Base-by-base conservation (phyloP, 169 alveolate species). In the Plasmodium reichenowi region DNA sequence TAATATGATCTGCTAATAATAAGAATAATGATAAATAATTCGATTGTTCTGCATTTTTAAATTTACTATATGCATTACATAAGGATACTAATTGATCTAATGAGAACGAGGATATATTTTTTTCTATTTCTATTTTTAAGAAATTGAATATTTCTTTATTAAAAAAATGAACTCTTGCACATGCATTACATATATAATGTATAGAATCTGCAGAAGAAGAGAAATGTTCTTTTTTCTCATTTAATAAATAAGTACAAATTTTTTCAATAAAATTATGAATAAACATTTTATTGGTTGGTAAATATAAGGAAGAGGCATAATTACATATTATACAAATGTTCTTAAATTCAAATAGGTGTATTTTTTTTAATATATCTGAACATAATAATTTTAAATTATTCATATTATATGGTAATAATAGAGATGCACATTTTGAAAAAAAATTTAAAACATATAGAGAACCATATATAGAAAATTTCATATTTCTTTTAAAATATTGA, bases 41-140 rank as follows among this genome's bases (percentile, higher is more conserved):
- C 4, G 75, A 22, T 62, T 80, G 74, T 80, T 80, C 90, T 32
- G 90, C 90, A 80, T 63, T 80, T 80, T 80, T 80, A 47, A 80
- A 80, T 67, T 80, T 80, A 38, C 90, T 80, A 48, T 56, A 80
- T 48, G 90, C 90, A 68, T 80, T 80, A 1, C 67, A 68, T 68
- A 80, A 52, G 17, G 90, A 80, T 1, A 80, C 90, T 13, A 80
- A 47, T 48, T 80, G 85, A 50, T 80, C 90, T 54, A 80, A 13
- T 60, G 90, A 68, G 54, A 80, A 80, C 15, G 22, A 54, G 9
- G 47, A 7, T 0, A 72, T 52, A 56, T 38, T 80, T 48, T 80
- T 72, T 67, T 80, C 83, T 54, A 80, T 80, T 68, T 43, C 38
- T 5, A 32, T 32, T 72, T 80, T 67, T 50, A 66, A 67, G 56